Conservation (phyloP, 1,284 basidiomycete genomes). For the Ganoderma sp. region DNA sequence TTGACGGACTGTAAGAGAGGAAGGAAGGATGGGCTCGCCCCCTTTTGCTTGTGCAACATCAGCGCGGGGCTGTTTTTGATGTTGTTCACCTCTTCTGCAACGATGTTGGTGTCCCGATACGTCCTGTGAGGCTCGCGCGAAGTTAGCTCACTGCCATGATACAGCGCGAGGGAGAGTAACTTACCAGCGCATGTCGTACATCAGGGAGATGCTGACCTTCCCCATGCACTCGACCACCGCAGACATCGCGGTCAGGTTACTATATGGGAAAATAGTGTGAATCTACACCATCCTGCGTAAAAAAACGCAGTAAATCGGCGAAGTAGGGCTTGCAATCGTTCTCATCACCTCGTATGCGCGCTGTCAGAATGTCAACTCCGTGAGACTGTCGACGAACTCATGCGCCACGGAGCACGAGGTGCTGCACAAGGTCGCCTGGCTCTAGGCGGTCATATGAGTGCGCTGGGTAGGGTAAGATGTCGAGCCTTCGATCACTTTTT, state of each 20-base stretch:
- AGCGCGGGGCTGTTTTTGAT: slow-evolving; percentile 59
- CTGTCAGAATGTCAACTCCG: too few relatives aligned
- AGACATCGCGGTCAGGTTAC: slow-evolving; percentile 61
- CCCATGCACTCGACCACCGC: slow-evolving; percentile 72
- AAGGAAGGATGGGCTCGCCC: background rate
- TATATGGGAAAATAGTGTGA: slow-evolving; percentile 69
- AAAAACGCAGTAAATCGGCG: too few relatives aligned
- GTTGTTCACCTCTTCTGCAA: slow-evolving; percentile 68
- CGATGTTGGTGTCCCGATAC: slow-evolving; percentile 65
- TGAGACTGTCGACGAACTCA: too few relatives aligned
- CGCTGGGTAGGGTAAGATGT: too few relatives aligned
- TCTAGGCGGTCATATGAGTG: too few relatives aligned
- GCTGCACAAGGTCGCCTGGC: too few relatives aligned
- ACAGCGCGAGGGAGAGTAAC: slow-evolving; percentile 30
- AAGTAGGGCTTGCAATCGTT: too few relatives aligned
- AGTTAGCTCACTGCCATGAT: too few relatives aligned
- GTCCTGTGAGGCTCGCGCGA: slow-evolving; percentile 45
- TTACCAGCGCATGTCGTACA: slow-evolving; percentile 79
- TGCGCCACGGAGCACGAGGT: too few relatives aligned
- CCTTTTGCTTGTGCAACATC: background rate
- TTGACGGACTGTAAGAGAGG: background rate
- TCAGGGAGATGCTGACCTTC: slow-evolving; percentile 70
- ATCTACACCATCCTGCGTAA: slow-evolving; percentile 47
- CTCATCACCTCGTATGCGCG: too few relatives aligned
- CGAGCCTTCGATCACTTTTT: too few relatives aligned